Percentiles rank a stretch among this genome's conserved stretches.
These are phyloP conservation scores for Sphaerulina populicola DNA, from an alignment of 2,329 filamentous ascomycete genomes.

Conservation along the genomic window DNA sequence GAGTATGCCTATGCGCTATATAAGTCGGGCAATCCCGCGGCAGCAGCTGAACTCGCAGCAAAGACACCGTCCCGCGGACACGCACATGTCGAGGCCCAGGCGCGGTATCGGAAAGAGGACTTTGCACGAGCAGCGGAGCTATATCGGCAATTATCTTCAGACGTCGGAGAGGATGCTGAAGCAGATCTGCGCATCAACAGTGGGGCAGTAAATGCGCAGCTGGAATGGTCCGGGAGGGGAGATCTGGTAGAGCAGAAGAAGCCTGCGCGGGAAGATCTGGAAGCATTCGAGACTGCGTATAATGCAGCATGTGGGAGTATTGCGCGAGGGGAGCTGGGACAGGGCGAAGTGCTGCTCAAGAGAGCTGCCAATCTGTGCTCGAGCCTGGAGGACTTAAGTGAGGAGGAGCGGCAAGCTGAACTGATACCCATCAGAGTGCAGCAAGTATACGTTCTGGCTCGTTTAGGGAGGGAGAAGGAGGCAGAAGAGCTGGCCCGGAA, in stretches of 20 bases:
- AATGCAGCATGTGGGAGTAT: slow-evolving; percentile 69
- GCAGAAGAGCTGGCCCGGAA: slow-evolving; percentile 55
- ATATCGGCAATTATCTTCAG: slow-evolving; percentile 52
- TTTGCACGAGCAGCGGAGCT: slow-evolving; percentile 58
- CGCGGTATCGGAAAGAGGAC: slow-evolving; percentile 65
- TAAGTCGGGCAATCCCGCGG: slow-evolving; percentile 61
- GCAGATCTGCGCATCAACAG: slow-evolving; percentile 70
- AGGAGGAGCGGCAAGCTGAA: slow-evolving; percentile 67
- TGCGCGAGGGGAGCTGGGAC: slow-evolving; percentile 57
- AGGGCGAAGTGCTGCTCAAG: slow-evolving; percentile 59
- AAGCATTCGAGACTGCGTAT: slow-evolving; percentile 73
- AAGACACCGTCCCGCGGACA: slow-evolving; percentile 42
- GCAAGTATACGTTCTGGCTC: slow-evolving; percentile 62
- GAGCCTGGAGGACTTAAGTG: slow-evolving; percentile 61
- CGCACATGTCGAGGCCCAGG: slow-evolving; percentile 54
- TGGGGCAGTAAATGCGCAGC: slow-evolving; percentile 63
- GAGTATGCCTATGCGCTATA: slow-evolving; percentile 79
- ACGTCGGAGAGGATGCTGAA: slow-evolving; percentile 51
- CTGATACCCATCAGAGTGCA: slow-evolving; percentile 68
- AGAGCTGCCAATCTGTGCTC: slow-evolving; percentile 65
- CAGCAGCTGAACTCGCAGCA: slow-evolving; percentile 50
- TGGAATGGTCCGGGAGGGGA: slow-evolving; percentile 58
- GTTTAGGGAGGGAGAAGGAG: slow-evolving; percentile 57
- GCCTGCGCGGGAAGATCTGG: slow-evolving; percentile 53
- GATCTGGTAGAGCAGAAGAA: slow-evolving; percentile 48